Evolutionary conservation across 2,329 filamentous ascomycete species (phyloP), one percentile per base, ranked within the genome.

Genomic region (Hirsutella minnesotensis): DNA sequence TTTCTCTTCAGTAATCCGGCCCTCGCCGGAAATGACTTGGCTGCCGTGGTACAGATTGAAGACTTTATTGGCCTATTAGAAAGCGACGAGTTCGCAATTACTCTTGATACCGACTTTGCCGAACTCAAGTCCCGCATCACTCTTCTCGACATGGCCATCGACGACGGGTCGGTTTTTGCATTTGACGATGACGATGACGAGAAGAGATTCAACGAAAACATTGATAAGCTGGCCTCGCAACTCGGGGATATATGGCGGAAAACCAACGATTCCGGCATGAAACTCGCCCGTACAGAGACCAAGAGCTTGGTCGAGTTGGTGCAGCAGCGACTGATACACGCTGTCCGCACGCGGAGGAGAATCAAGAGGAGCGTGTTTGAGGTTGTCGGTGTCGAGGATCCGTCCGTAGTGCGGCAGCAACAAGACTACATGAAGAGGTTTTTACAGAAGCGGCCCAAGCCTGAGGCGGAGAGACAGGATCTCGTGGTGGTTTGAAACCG

Each of bases 221-320:
- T 95, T 29, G 88, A 95, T 59, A 66, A 63, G 19, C 68, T 95
- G 4, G 70, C 77, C 1, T 61, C 63, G 16, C 68, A 66, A 29
- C 66, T 94, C 41, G 77, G 80, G 48, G 58, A 63, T 15, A 63
- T 79, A 27, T 70, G 69, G 60, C 66, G 68, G 44, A 72, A 72
- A 33, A 94, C 94, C 53, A 73, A 81, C 45, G 85, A 88, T 53
- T 73, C 80, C 1, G 86, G 85, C 34, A 82, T 86, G 37, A 78
- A 78, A 19, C 69, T 92, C 45, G 73, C 75, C 15, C 75, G 84
- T 24, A 83, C 85, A 24, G 79, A 94, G 54, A 79, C 84, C 12
- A 95, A 94, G 61, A 79, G 79, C 42, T 71, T 73, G 10, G 69
- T 94, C 33, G 83, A 94, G 53, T 73, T 79, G 44, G 65, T 95